Base-by-base conservation (phyloP, 2,329 filamentous ascomycete genomes). In the Clarireedia sp. region DNA sequence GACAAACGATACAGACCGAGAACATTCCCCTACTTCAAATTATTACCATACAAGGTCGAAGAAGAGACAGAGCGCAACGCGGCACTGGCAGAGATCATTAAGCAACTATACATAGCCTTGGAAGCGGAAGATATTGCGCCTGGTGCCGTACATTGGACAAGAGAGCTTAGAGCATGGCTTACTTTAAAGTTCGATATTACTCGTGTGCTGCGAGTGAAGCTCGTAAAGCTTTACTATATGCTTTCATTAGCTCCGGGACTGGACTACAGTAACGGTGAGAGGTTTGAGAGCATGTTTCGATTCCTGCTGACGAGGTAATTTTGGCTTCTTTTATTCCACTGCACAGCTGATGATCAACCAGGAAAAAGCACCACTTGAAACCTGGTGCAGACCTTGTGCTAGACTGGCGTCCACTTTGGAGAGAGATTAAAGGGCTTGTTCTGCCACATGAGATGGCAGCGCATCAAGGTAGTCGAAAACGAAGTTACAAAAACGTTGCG, bases 201-300 rank as follows among this genome's bases (percentile, higher is more conserved):
- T 48, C 83, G 89, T 65, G 85, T 87, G 68, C 84, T 91, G 63
- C 81, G 95, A 56, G 84, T 90, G 48, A 89, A 83, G 71, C 81
- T 99, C 29, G 88, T 94, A 29, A 88, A 86, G 73, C 78, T 99
- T 38, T 99, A 96, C 74, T 99, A 96, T 73, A 90, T 96, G 73
- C 85, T 99, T 57, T 81, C 90, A 5, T 78, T 99, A 58, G 89
- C 94, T 26, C 94, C 92, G 0, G 94, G 95, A 3, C 78, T 99
- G 55, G 92, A 97, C 67, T 80, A 82, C 51, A 79, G 79, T 57
- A 84, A 91, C 8, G 81, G 90, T 4, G 95, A 99, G 72, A 83
- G 92, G 57, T 99, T 99, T 70, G 82, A 92, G 46, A 94, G 89
- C 76, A 97, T 97, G 91, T 92, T 97, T 67, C 87, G 96, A n/a